Conservation (phyloP, 2,329 filamentous ascomycete species). For the Colletotrichum tamarilloi region DNA sequence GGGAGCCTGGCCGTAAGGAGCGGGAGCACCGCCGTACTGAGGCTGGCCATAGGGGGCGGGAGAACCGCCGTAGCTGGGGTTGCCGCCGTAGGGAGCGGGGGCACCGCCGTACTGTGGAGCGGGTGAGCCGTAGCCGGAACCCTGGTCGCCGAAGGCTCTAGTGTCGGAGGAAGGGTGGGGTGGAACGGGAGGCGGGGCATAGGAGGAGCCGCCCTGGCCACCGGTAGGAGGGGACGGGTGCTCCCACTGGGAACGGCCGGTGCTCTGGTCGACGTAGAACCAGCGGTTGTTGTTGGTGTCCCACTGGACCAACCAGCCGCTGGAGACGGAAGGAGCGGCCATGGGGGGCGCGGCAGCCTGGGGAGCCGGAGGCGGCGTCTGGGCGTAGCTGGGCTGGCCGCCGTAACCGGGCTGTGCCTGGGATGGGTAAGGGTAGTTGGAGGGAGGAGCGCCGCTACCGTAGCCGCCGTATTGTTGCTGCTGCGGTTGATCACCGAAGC, state of each 20-base stretch:
- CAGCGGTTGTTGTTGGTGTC: constrained; percentile 71
- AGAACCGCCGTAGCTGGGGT: constrained; percentile 17
- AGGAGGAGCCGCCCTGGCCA: constrained; percentile 23
- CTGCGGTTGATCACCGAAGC: constrained; percentile 35
- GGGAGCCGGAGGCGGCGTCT: constrained; percentile 37
- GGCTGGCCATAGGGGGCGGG: constrained; percentile 27
- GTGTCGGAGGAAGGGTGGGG: constrained; percentile 16
- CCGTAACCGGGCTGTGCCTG: constrained; percentile 35
- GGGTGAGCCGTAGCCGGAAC: constrained; percentile 31
- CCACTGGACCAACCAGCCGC: constrained; percentile 73
- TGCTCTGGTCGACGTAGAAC: constrained; percentile 72
- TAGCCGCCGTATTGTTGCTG: constrained; percentile 37
- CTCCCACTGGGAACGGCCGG: constrained; percentile 74
- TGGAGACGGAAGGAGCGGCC: constrained; percentile 52
- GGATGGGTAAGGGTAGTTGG: constrained; percentile 35
- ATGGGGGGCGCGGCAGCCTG: constrained; percentile 47
- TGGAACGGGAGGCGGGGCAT: constrained; percentile 22
- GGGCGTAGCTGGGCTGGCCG: constrained; percentile 33
- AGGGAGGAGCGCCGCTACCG: constrained; percentile 28
- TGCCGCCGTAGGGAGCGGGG: constrained; percentile 23
- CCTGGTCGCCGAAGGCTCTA: constrained; percentile 37
- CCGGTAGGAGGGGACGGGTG: constrained; percentile 51
- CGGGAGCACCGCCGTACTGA: constrained; percentile 27
- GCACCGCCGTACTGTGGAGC: constrained; percentile 29
- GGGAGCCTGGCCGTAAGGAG: constrained; percentile 14